Percentiles rank a stretch among this genome's conserved stretches.
Evolutionary conservation across 73 alveolate genomes (phyloP).

Genomic region (Stentor coeruleus): DNA sequence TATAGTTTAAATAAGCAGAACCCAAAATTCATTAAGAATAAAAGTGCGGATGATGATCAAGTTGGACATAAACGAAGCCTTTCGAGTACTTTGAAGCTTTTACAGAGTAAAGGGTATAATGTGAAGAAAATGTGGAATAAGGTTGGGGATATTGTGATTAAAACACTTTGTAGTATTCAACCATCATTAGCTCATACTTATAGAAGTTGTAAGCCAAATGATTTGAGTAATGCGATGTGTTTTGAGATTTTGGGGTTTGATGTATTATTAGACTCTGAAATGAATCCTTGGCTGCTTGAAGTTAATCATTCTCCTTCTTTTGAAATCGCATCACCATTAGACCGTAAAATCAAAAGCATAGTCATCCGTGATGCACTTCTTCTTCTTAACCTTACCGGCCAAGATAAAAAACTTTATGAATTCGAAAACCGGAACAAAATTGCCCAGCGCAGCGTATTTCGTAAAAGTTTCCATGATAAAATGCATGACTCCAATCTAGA

Average conservation of each 20-base stretch:
- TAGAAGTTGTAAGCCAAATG: constrained; percentile 59
- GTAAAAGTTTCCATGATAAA: too few relatives aligned
- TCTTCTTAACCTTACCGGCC: too few relatives aligned
- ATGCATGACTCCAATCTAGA: too few relatives aligned
- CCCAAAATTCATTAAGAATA: constrained; percentile 52
- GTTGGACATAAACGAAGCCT: constrained; percentile 69
- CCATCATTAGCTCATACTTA: constrained; percentile 55
- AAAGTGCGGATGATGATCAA: constrained; percentile 54
- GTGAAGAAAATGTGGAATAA: constrained; percentile 54
- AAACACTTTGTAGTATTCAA: constrained; percentile 52
- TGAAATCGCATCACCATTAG: constrained; percentile 56
- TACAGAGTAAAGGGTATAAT: constrained; percentile 43
- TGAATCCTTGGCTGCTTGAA: constrained; percentile 68
- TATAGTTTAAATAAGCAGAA: constrained; percentile 71
- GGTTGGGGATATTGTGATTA: constrained; percentile 41
- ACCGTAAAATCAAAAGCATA: constrained; percentile 2
- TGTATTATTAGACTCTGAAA: constrained; percentile 33
- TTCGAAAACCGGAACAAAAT: too few relatives aligned
- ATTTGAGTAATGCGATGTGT: constrained; percentile 50
- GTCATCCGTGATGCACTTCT: background rate
- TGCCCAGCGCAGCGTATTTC: too few relatives aligned
- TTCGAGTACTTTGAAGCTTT: constrained; percentile 46
- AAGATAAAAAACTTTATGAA: too few relatives aligned
- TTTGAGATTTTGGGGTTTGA: constrained; percentile 50
- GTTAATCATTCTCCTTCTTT: constrained; percentile 86